Conservation (phyloP, 169 alveolate species). For the Plasmodium berghei region DNA sequence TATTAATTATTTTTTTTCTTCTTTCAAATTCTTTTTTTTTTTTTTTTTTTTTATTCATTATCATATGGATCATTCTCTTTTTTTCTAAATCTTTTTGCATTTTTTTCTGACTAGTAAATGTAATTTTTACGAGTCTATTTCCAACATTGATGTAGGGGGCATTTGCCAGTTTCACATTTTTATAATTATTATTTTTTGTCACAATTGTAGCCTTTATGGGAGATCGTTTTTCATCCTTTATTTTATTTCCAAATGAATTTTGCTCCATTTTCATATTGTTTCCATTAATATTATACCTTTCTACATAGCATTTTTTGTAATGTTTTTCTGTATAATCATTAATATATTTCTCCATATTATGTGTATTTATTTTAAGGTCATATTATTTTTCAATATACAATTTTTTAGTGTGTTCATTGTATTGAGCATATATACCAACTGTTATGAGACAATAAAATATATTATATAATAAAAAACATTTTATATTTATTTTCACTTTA, state of each 20-base stretch:
- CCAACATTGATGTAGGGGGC: slow-evolving; percentile 12
- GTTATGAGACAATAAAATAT: too few relatives aligned
- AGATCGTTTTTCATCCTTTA: background rate
- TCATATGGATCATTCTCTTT: slow-evolving; percentile 17
- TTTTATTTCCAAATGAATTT: background rate
- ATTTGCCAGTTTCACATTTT: background rate
- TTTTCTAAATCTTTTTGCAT: slow-evolving; percentile 18
- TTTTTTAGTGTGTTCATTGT: too few relatives aligned
- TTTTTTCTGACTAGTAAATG: slow-evolving; percentile 66
- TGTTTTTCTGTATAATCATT: too few relatives aligned
- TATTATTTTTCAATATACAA: too few relatives aligned
- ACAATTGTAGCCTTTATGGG: background rate
- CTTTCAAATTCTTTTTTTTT: slow-evolving; percentile 54
- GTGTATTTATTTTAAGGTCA: too few relatives aligned
- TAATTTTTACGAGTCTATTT: slow-evolving; percentile 45
- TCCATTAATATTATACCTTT: background rate
- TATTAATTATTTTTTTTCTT: slow-evolving; percentile 38
- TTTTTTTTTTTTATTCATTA: slow-evolving; percentile 46
- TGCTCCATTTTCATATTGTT: too few relatives aligned
- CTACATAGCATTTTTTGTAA: background rate
- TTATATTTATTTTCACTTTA: too few relatives aligned
- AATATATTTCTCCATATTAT: too few relatives aligned
- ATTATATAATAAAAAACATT: too few relatives aligned
- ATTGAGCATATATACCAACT: too few relatives aligned
- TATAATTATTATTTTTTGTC: background rate